Evolutionary conservation across 2,329 filamentous ascomycete genomes (phyloP), one percentile per base, ranked within the genome.

Genomic region (Cladosporium sp.): DNA sequence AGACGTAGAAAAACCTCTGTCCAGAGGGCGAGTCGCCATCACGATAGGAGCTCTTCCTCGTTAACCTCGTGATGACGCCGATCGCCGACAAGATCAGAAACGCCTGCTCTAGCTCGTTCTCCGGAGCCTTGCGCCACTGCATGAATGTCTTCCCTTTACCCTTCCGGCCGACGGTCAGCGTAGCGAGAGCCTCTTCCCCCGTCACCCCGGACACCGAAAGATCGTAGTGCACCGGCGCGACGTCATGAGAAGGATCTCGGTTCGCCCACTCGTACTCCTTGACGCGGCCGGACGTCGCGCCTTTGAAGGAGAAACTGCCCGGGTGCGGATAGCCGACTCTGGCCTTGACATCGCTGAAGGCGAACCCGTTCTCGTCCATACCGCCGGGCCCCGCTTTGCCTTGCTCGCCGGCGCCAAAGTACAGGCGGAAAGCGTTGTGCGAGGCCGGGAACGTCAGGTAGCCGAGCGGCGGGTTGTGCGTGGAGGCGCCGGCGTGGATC

Each of bases 341-440:
- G 12, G 61, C 61, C 23, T 56, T 63, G 33, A 63, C 61, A 18
- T 63, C 61, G 50, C 61, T 63, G 50, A 63, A 56, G 8, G 50
- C 61, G 12, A 56, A 63, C 0, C 61, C 61, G n/a, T 63, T 56
- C n/a, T 46, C 61, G 14, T 63, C 61, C 23, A 53, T 56, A 12
- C 61, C 61, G 10, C 33, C 40, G 1, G 61, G 50, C 18, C 61
- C 50, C 1, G 50, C 33, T 33, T 56, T 46, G 16, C 61, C 50
- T 59, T 44, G 28, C 23, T 37, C 60, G 46, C 60, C 60, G 12
- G 46, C 60, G 16, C 60, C 60, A 37, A 62, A 62, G 60, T 62
- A 62, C 14, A 62, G 23, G 2, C 60, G 31, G 23, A 62, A 37
- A 29, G 60, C 60, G 49, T 62, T 62, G 60, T 62, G 60, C 10